Base-by-base conservation (phyloP, 2,329 filamentous ascomycete species). In the Xylariaceae sp. region DNA sequence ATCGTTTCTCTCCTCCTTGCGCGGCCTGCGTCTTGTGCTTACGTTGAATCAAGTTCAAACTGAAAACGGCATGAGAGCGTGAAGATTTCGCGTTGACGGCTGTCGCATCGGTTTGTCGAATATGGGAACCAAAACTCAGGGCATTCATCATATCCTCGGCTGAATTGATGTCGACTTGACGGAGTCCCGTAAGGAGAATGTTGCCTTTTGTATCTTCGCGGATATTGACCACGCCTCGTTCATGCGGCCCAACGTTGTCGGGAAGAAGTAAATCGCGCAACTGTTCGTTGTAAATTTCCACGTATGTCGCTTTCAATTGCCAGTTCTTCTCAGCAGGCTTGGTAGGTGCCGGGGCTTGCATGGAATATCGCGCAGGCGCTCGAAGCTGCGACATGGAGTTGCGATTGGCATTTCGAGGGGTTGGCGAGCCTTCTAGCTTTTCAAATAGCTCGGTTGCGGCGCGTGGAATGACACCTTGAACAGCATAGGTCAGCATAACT, bases 61-160 rank as follows among this genome's bases (percentile, higher is more conserved):
- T 96, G 73, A 99, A 97, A 32, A 99, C 91, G 35, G 94, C 94
- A 70, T 99, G 94, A 1, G 94, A 99, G 60, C 94, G 90, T 8
- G 94, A 99, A 0, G 94, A 99, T 69, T 96, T 92, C 43, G 92
- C 94, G 68, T 99, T 99, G 68, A 97, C 94, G 2, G 92, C 94
- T 2, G 94, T 99, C 29, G 94, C 87, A 73, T 99, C 94, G 0
- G 94, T 99, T 69, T 99, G 94, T 57, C 94, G 88, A 68, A 99
- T 95, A 29, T 87, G 83, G 0, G 94, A 99, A 26, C 94, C 94
- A 67, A 95, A 92, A 69, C 91, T 94, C 53, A 99, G 78, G 5
- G 91, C 91, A 58, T 85, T 86, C 71, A 97, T 83, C 47, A 99
- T 76, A 69, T 99, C 94, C 4, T 97, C 91, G 6, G 91, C 87